Percentiles rank a stretch among this genome's conserved stretches.
These are phyloP conservation scores for Erythrophleum fordii DNA, from an alignment of 306 rosid species.

Conservation along the genomic window DNA sequence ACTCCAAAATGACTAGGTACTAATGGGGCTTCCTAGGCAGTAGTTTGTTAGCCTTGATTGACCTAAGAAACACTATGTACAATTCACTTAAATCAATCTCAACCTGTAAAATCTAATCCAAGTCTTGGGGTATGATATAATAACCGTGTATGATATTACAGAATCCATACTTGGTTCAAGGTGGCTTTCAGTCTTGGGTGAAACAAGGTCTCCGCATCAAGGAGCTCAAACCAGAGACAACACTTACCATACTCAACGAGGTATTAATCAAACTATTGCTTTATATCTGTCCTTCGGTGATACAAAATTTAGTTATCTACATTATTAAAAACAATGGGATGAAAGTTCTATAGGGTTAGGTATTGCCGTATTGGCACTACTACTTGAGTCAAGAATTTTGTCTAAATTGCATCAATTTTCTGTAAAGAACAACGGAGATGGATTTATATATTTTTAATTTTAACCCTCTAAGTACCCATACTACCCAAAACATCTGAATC, in stretches of 20 bases:
- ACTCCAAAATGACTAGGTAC: background rate
- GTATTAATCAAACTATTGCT: slow-evolving; percentile 43
- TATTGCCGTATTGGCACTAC: background rate
- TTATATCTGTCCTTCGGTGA: slow-evolving; percentile 10
- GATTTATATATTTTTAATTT: background rate
- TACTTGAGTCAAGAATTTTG: background rate
- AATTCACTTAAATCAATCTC: slow-evolving; percentile 21
- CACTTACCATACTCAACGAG: slow-evolving; percentile 83
- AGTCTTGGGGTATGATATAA: slow-evolving; percentile 9
- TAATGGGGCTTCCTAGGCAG: background rate
- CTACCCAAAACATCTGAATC: background rate
- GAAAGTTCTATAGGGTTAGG: slow-evolving; percentile 12
- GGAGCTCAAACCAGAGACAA: slow-evolving; percentile 87
- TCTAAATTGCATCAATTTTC: background rate
- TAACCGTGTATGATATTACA: slow-evolving; percentile 44
- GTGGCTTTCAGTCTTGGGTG: slow-evolving; percentile 90
- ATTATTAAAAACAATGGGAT: slow-evolving; percentile 24
- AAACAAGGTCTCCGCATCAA: slow-evolving; percentile 83
- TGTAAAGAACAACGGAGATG: slow-evolving; percentile 5
- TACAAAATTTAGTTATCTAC: slow-evolving; percentile 12
- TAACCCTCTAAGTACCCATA: background rate
- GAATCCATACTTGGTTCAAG: slow-evolving; percentile 88
- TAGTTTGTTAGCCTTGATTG: slow-evolving; percentile 31
- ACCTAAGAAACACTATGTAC: slow-evolving; percentile 20
- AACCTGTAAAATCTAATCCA: slow-evolving; percentile 26